Percentiles rank a stretch among this genome's conserved stretches.
Evolutionary conservation across 495 filamentous ascomycete species (phyloP).

Genomic region (Beverwykella pulmonaria): DNA sequence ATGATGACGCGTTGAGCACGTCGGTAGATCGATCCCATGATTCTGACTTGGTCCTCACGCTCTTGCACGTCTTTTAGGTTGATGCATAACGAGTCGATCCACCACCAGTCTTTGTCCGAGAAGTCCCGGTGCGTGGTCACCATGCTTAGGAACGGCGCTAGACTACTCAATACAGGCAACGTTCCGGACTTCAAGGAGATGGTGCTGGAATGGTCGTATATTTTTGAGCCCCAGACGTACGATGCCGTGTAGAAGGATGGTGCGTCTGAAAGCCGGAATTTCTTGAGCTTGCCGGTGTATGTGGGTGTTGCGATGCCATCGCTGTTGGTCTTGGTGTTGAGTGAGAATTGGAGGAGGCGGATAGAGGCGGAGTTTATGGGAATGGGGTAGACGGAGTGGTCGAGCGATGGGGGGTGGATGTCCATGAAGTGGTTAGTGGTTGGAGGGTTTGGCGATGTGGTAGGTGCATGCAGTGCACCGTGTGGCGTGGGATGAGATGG

Average conservation of each 20-base stretch:
- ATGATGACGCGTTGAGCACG: neutral
- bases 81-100: constrained; percentile 24
- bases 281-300: constrained; percentile 10
- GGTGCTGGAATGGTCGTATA: neutral
- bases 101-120: constrained; percentile 19
- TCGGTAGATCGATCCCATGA: constrained; percentile 24
- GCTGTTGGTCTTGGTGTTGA: neutral
- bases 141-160: constrained; percentile 7
- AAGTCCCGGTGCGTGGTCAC: neutral
- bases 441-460: no score
- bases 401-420: neutral
- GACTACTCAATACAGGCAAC: constrained; percentile 7
- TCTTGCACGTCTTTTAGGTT: constrained; percentile 12
- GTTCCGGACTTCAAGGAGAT: neutral
- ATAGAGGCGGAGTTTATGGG: constrained; percentile 10
- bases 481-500: neutral
- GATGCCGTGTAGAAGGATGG: constrained; percentile 17
- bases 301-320: neutral
- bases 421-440: neutral
- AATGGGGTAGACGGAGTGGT: neutral
- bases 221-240: constrained; percentile 13
- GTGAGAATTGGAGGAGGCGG: constrained; percentile 13
- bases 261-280: neutral
- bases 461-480: neutral
- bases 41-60: constrained; percentile 8